A percentile compares a stretch with the other conserved stretches of the same genome.
These are phyloP conservation scores for Sergeia podlipaevii DNA, from an alignment of 208 protist species.

Conservation along the genomic window DNA sequence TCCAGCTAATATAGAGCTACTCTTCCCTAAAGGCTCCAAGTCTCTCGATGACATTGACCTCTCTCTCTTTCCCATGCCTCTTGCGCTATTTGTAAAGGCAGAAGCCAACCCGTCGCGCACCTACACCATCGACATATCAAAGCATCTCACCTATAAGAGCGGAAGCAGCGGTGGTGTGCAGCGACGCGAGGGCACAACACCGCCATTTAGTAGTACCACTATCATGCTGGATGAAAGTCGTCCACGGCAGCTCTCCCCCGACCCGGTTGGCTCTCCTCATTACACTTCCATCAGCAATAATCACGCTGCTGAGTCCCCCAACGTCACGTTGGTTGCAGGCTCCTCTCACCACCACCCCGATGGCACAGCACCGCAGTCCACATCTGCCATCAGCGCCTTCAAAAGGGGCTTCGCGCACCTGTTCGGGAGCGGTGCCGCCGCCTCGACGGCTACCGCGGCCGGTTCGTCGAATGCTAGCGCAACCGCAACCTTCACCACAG, in stretches of 20 bases:
- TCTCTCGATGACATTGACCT: constrained; percentile 32
- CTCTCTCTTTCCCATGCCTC: constrained; percentile 20
- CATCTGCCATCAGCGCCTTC: constrained; percentile 10
- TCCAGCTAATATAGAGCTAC: constrained; percentile 38
- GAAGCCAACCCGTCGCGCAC: constrained; percentile 15
- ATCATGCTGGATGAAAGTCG: too few relatives aligned
- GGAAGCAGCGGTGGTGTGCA: constrained; percentile 3
- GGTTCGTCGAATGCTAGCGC: neutral
- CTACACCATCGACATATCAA: neutral
- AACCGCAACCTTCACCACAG: neutral
- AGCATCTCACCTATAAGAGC: constrained; percentile 4
- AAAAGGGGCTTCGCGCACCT: neutral
- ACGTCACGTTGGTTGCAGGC: too few relatives aligned
- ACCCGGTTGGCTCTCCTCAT: too few relatives aligned
- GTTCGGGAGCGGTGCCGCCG: neutral
- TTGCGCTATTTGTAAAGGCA: constrained; percentile 20
- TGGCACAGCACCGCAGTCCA: constrained; percentile 9
- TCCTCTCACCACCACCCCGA: too few relatives aligned
- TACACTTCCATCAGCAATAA: too few relatives aligned
- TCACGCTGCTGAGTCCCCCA: too few relatives aligned
- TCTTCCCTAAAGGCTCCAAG: constrained; percentile 18
- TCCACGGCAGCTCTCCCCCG: too few relatives aligned
- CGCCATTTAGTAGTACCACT: too few relatives aligned
- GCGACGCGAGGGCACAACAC: too few relatives aligned
- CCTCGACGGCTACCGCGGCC: neutral